Percentiles rank a stretch among this genome's conserved stretches.
Conservation (phyloP, 768 basidiomycete genomes). For the Crucibulum laeve region DNA sequence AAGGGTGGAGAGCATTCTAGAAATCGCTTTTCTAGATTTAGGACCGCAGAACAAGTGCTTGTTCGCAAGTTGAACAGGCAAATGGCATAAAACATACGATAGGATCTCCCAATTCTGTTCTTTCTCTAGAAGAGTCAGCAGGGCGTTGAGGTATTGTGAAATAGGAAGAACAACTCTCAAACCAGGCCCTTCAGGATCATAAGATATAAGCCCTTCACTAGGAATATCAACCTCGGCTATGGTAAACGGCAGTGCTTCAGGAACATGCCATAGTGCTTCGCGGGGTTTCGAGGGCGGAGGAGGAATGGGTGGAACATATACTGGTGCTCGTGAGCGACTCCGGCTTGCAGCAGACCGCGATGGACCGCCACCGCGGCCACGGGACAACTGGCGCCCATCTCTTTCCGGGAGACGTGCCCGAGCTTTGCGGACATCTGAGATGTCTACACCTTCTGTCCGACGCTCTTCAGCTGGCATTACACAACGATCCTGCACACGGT, state of each 20-base stretch:
- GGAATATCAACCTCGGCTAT: conserved; percentile 53
- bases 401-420: conserved; percentile 48
- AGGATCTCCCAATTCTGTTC: conserved; percentile 92
- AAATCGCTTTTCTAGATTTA: conserved; percentile 59
- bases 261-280: conserved; percentile 62
- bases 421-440: conserved; percentile 33
- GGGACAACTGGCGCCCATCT: conserved; percentile 45
- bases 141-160: conserved; percentile 62
- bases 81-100: conserved; percentile 86
- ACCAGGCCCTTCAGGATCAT: conserved; percentile 46
- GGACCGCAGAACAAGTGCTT: conserved; percentile 97
- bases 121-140: conserved; percentile 63
- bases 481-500: conserved; percentile 32
- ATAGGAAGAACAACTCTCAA: conserved; percentile 56
- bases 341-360: conserved; percentile 48
- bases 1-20: conserved; percentile 58
- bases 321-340: conserved; percentile 56
- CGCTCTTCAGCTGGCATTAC: neutral
- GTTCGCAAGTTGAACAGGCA: conserved; percentile 89
- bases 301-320: conserved; percentile 14
- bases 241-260: conserved; percentile 59
- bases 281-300: conserved; percentile 29
- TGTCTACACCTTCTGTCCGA: conserved; percentile 6
- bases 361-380: conserved; percentile 44
- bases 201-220: conserved; percentile 66